A percentile compares a stretch with the other conserved stretches of the same genome.
These are phyloP conservation scores for Kluyveromyces wickerhamii DNA, from an alignment of 805 yeast species.

Conservation along the genomic window DNA sequence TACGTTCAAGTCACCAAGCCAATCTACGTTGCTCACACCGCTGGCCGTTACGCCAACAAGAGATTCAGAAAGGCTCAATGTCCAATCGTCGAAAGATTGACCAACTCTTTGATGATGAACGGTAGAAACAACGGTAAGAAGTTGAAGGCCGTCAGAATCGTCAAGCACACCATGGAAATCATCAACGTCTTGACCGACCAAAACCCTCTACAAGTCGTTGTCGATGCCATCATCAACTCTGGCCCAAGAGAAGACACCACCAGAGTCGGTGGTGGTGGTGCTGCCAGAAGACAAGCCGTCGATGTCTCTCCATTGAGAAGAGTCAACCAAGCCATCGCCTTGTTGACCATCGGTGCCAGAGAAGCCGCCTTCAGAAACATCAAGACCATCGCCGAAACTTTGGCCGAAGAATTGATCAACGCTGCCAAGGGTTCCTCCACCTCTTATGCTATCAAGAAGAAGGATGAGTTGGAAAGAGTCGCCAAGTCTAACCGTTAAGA, in stretches of 20 bases:
- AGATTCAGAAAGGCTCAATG: constrained; percentile 99
- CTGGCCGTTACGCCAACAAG: constrained; percentile 99
- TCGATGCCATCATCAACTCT: constrained; percentile 98
- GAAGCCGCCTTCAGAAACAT: constrained; percentile 99
- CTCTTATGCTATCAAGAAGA: constrained; percentile 99
- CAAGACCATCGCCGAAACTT: constrained; percentile 99
- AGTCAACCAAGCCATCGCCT: constrained; percentile 98
- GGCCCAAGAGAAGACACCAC: constrained; percentile 99
- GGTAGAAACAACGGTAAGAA: constrained; percentile 99
- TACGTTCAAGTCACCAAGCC: constrained; percentile 98
- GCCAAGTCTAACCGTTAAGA: constrained; percentile 99
- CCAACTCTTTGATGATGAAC: constrained; percentile 99
- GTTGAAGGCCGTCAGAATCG: constrained; percentile 99
- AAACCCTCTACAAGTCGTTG: constrained; percentile 98
- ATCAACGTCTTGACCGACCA: constrained; percentile 94
- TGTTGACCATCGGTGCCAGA: constrained; percentile 98
- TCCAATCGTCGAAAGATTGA: constrained; percentile 98
- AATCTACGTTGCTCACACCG: constrained; percentile 97
- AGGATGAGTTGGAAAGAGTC: constrained; percentile 99
- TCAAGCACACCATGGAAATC: constrained; percentile 98
- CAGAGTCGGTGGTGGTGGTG: constrained; percentile 99
- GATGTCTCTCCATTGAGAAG: constrained; percentile 99
- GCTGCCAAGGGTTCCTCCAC: constrained; percentile 99
- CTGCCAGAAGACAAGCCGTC: constrained; percentile 99
- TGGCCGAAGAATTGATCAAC: constrained; percentile 99